Evolutionary conservation across 2,329 filamentous ascomycete genomes (phyloP).

Genomic region (Colletotrichum tropicicola): DNA sequence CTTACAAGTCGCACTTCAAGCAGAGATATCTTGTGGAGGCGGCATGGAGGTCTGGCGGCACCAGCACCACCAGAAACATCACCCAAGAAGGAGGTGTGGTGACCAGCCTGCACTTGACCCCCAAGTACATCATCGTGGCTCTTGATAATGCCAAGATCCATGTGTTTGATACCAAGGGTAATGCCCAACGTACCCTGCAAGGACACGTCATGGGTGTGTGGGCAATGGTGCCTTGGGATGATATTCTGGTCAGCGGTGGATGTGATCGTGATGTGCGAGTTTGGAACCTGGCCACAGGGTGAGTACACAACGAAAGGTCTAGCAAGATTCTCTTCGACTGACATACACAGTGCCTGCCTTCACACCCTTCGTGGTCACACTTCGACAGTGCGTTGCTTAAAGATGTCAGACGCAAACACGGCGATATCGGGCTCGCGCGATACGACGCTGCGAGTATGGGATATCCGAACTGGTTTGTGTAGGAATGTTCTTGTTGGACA

Average conservation of each 20-base stretch:
- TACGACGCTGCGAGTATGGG: slow-evolving; percentile 94
- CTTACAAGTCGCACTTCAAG: slow-evolving; percentile 97
- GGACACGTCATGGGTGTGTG: slow-evolving; percentile 99
- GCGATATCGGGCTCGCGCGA: slow-evolving; percentile 97
- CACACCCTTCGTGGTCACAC: slow-evolving; percentile 94
- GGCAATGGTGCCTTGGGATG: slow-evolving; percentile 99
- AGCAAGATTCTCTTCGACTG: slow-evolving; percentile 7
- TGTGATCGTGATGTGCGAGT: slow-evolving; percentile 97
- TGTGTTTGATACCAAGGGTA: slow-evolving; percentile 92
- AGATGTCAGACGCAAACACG: slow-evolving; percentile 94
- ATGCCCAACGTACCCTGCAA: slow-evolving; percentile 86
- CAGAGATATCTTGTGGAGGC: slow-evolving; percentile 97
- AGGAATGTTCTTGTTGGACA: slow-evolving; percentile 93
- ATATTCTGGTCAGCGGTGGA: slow-evolving; percentile 92
- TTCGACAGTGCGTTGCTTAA: slow-evolving; percentile 94
- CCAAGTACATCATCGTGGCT: slow-evolving; percentile 97
- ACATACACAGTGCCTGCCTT: slow-evolving; percentile 67
- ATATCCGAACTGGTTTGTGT: slow-evolving; percentile 87
- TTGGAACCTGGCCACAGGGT: slow-evolving; percentile 96
- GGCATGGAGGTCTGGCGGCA: slow-evolving; percentile 93
- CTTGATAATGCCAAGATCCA: slow-evolving; percentile 99
- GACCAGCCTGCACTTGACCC: slow-evolving; percentile 91
- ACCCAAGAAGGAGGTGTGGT: slow-evolving; percentile 97
- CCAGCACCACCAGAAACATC: slow-evolving; percentile 84
- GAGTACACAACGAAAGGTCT: slow-evolving; percentile 44